Base-by-base conservation (phyloP, 2,329 filamentous ascomycete genomes). In the Fusarium mexicanum region DNA sequence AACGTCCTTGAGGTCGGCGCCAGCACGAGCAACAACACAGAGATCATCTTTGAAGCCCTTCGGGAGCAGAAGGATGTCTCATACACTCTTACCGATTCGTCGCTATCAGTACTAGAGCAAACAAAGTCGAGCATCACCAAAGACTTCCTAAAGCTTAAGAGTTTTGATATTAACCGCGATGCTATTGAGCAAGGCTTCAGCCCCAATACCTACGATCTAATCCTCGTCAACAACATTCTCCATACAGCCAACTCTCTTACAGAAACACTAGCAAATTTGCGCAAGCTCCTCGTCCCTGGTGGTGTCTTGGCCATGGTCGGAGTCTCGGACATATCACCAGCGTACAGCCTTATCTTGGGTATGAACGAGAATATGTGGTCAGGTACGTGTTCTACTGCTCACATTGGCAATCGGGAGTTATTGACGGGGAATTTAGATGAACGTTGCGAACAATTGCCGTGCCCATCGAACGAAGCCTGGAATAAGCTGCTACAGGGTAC, bases 301-400 rank as follows among this genome's bases (percentile, higher is more conserved):
- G 71, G 71, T 3, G 26, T 33, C 10, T 20, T 74, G 0, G 51
- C 55, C 4, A 10, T 74, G 8, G 24, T 65, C 1, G 71, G 71
- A 8, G 2, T 74, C 0, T 72, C 71, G 2, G 53, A 74, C n/a
- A 41, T 74, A 5, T 74, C 71, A 0, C 71, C 71, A 1, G 58
- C 67, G 1, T 74, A 74, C 31, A 53, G 44, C 3, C 50, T 74
- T 1, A 72, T 74, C 11, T 48, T 74, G 2, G 67, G 71, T 0
- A 46, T 69, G 47, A 65, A 72, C 4, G 67, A 69, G 17, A 68
- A 67, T 22, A 57, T 60, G 43, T 74, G 67, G 67, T 31, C 71
- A 26, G 64, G 71, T 74, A 62, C 10, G 41, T 5, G 14, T 8
- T 1, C 6, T 1, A 3, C 1, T 8, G 2, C 3, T 5, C 8